Evolutionary conservation across 1,284 basidiomycete species (phyloP).

Genomic region (Violaceomyces palustris): DNA sequence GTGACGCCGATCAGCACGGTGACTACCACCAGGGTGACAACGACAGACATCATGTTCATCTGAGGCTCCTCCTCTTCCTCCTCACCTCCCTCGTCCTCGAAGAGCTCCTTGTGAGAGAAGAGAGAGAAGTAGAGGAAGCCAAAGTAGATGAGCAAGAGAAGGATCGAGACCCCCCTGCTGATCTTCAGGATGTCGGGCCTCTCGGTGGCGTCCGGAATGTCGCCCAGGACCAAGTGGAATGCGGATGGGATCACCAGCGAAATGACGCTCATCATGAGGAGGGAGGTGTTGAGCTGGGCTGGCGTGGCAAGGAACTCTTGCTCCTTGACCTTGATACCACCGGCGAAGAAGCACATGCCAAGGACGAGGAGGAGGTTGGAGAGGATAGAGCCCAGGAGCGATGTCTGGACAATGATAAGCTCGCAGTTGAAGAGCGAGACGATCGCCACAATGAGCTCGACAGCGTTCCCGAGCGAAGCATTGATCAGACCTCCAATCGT

Average conservation of each 20-base stretch:
- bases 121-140: conserved; percentile 42
- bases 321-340: conserved; percentile 37
- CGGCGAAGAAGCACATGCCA: conserved; percentile 44
- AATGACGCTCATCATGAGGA: conserved; percentile 46
- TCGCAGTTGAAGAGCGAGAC: conserved; percentile 46
- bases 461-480: conserved; percentile 43
- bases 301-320: conserved; percentile 33
- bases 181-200: conserved; percentile 39
- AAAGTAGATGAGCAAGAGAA: conserved; percentile 40
- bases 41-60: conserved; percentile 32
- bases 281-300: conserved; percentile 32
- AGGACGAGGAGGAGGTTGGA: conserved; percentile 43
- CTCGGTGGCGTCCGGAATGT: conserved; percentile 25
- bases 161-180: conserved; percentile 31
- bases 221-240: conserved; percentile 40
- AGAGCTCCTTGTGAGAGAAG: conserved; percentile 34
- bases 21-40: conserved; percentile 26
- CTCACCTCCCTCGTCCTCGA: conserved; percentile 20
- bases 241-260: conserved; percentile 42
- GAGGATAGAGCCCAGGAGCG: conserved; percentile 39
- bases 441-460: conserved; percentile 47
- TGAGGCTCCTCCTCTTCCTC: conserved; percentile 38
- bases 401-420: conserved; percentile 41
- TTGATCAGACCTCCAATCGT: conserved; percentile 46
- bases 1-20: conserved; percentile 43